Evolutionary conservation across 192 early-diverging fungal genomes (phyloP).

Genomic region (Podila verticillata): DNA sequence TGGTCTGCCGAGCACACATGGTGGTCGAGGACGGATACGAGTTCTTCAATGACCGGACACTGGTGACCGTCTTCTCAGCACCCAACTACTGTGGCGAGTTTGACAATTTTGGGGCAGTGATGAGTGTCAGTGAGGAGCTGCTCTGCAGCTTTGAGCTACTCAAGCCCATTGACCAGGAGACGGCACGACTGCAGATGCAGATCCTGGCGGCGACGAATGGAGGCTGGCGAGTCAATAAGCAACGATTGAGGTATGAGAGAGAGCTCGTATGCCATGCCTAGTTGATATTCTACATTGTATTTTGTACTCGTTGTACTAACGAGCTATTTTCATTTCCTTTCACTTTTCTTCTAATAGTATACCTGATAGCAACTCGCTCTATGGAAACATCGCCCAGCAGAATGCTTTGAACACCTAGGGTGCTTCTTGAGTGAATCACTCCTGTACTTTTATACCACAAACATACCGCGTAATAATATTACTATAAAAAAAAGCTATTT

Average conservation of each 20-base stretch:
- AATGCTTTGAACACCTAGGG: neutral
- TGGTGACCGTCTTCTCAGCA: constrained; percentile 95
- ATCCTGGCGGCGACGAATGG: constrained; percentile 36
- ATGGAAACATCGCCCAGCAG: constrained; percentile 19
- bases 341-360: constrained; percentile 16
- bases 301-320: neutral
- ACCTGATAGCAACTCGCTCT: constrained; percentile 26
- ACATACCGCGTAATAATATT: neutral
- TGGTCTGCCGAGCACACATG: constrained; percentile 94
- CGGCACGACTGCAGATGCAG: constrained; percentile 47
- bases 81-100: constrained; percentile 99
- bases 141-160: constrained; percentile 92
- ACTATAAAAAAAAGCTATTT: neutral
- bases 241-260: constrained; percentile 31
- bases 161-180: constrained; percentile 61
- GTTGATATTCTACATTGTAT: too few relatives aligned
- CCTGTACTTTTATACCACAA: constrained; percentile 3
- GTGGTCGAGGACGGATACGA: constrained; percentile 99
- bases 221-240: constrained; percentile 49
- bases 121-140: constrained; percentile 90
- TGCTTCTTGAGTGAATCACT: neutral
- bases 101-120: constrained; percentile 90
- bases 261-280: neutral
- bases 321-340: neutral
- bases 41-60: constrained; percentile 89